A percentile compares a stretch with the other conserved stretches of the same genome.
phyloP scores from a whole-genome alignment of 2,329 filamentous ascomycete species.

The Graphiopsis chlorocephala region DNA sequence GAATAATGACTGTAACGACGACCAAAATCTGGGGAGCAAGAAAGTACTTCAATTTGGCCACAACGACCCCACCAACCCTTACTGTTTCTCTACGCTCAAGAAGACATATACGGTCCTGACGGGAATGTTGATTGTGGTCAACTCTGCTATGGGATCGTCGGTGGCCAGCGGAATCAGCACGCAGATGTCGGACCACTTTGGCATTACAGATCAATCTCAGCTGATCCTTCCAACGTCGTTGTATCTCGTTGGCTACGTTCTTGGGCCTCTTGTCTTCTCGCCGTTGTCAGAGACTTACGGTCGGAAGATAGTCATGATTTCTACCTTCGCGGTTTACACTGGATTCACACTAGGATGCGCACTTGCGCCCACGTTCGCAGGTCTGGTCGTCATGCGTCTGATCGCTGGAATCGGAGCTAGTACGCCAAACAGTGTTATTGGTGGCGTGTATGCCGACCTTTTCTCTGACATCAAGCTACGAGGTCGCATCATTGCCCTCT shows the following conservation, averaged over 20 bases:
- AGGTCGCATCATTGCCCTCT: constrained; percentile 61
- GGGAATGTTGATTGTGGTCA: constrained; percentile 60
- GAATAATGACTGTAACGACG: not conserved
- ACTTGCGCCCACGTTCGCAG: constrained; percentile 43
- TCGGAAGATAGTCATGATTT: constrained; percentile 48
- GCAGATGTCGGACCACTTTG: constrained; percentile 56
- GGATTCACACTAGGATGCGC: constrained; percentile 47
- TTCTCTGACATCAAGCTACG: constrained; percentile 56
- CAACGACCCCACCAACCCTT: constrained; percentile 31
- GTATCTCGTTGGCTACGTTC: constrained; percentile 49
- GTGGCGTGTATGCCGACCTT: constrained; percentile 64
- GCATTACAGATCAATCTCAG: constrained; percentile 47
- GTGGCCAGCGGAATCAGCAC: constrained; percentile 55
- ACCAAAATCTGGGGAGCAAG: not conserved
- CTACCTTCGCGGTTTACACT: constrained; percentile 48
- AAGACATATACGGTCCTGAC: constrained; percentile 56
- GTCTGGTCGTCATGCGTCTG: constrained; percentile 44
- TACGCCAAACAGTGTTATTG: constrained; percentile 53
- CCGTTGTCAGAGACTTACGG: constrained; percentile 47
- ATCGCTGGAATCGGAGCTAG: constrained; percentile 45
- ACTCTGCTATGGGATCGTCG: constrained; percentile 65
- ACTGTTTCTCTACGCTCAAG: constrained; percentile 37
- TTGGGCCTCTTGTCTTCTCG: constrained; percentile 44
- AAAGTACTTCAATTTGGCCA: constrained; percentile 36
- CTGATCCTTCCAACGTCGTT: constrained; percentile 50